A percentile compares a stretch with the other conserved stretches of the same genome.
Evolutionary conservation across 768 basidiomycete genomes (phyloP).

Genomic region (Leccinum obscurum): DNA sequence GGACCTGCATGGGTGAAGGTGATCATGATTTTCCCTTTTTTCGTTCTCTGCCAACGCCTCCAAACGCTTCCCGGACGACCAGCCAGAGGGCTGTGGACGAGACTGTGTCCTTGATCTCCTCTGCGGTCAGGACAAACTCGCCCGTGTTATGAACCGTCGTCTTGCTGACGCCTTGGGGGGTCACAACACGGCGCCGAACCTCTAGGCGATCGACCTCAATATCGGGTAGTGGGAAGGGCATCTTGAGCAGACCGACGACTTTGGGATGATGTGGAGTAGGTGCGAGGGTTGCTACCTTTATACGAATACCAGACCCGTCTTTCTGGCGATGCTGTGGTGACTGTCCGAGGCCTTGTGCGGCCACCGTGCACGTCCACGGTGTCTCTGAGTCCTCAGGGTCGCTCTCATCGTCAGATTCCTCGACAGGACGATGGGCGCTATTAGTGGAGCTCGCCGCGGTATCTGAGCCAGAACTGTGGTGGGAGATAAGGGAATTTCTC

Average conservation of each 20-base stretch:
- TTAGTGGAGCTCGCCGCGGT: slow-evolving; percentile 27
- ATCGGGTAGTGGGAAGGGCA: slow-evolving; percentile 87
- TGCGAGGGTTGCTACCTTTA: slow-evolving; percentile 82
- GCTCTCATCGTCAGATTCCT: slow-evolving; percentile 73
- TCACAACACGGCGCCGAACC: slow-evolving; percentile 50
- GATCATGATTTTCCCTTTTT: slow-evolving; percentile 70
- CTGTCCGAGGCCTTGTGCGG: slow-evolving; percentile 49
- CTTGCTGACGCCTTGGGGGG: slow-evolving; percentile 26
- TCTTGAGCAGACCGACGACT: slow-evolving; percentile 86
- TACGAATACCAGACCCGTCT: slow-evolving; percentile 22
- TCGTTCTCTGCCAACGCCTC: slow-evolving; percentile 78
- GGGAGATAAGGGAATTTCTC: slow-evolving; percentile 43
- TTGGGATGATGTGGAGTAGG: slow-evolving; percentile 97
- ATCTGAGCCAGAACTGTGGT: slow-evolving; percentile 39
- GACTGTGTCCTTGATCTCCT: slow-evolving; percentile 92
- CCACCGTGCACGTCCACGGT: slow-evolving; percentile 90
- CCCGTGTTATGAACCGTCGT: slow-evolving; percentile 24
- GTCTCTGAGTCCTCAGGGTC: slow-evolving; percentile 97
- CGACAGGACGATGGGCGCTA: slow-evolving; percentile 21
- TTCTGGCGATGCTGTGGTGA: slow-evolving; percentile 8
- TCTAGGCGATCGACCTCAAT: slow-evolving; percentile 66
- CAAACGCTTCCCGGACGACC: slow-evolving; percentile 89
- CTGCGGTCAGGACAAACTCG: slow-evolving; percentile 67
- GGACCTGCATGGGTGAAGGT: background rate
- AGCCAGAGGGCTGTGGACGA: slow-evolving; percentile 89